Evolutionary conservation across 495 filamentous ascomycete species (phyloP).

Genomic region (Thermothielavioides terrestris): DNA sequence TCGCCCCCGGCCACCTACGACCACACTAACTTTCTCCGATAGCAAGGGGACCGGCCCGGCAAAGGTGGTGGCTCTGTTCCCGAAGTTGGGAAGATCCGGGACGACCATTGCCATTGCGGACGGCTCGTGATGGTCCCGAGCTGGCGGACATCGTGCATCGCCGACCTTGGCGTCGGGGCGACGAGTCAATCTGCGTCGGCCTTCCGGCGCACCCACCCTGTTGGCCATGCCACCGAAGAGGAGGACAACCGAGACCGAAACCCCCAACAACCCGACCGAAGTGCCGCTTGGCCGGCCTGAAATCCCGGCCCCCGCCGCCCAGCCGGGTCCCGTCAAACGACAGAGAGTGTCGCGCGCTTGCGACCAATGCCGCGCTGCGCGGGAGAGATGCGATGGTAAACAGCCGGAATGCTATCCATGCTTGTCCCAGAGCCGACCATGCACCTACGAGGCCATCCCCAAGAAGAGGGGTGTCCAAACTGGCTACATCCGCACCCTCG

Average conservation of each 20-base stretch:
- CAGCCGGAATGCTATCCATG: slow-evolving; percentile 58
- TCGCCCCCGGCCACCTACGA: background rate
- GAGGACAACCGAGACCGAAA: slow-evolving; percentile 10
- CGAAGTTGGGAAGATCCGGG: background rate
- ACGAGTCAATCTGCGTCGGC: background rate
- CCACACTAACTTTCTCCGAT: background rate
- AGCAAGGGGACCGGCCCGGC: background rate
- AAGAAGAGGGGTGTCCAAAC: slow-evolving; percentile 64
- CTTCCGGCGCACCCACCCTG: background rate
- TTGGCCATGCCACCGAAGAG: slow-evolving; percentile 20
- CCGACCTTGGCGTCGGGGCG: background rate
- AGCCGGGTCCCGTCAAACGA: slow-evolving; percentile 31
- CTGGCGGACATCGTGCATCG: slow-evolving; percentile 5
- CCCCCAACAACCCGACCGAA: background rate
- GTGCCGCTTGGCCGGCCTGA: background rate
- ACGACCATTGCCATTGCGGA: background rate
- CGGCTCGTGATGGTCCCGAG: background rate
- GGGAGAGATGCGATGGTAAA: slow-evolving; percentile 59
- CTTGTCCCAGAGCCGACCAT: slow-evolving; percentile 47
- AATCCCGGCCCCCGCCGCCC: background rate
- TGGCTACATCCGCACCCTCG: slow-evolving; percentile 55
- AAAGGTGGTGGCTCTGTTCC: too few relatives aligned
- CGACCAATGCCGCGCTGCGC: slow-evolving; percentile 56
- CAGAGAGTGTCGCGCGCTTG: slow-evolving; percentile 61
- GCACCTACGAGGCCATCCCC: slow-evolving; percentile 59